Percentiles rank a stretch among this genome's conserved stretches.
These are phyloP conservation scores for Fusarium piperis DNA, from an alignment of 2,329 filamentous ascomycete genomes.

Conservation along the genomic window DNA sequence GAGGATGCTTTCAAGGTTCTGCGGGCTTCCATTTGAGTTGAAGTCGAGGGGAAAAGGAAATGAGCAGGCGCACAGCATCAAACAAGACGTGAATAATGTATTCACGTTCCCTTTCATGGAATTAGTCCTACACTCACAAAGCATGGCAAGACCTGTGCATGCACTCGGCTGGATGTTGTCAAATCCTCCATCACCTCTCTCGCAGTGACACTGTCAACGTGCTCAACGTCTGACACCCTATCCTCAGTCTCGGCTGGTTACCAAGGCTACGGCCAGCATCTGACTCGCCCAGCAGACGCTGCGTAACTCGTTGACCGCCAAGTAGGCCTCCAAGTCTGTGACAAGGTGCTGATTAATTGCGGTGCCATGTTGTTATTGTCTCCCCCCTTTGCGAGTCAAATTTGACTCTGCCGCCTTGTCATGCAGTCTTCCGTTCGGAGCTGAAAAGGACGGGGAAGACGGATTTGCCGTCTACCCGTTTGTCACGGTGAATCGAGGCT, in stretches of 20 bases:
- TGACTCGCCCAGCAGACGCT: constrained; percentile 24
- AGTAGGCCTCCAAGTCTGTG: background rate
- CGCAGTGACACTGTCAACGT: constrained; percentile 21
- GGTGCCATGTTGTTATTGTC: background rate
- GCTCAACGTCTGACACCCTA: constrained; percentile 30
- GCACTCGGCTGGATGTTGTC: background rate
- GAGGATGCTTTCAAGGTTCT: constrained; percentile 59
- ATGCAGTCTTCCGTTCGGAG: constrained; percentile 19
- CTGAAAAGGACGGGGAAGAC: background rate
- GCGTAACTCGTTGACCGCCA: constrained; percentile 28
- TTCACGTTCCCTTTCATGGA: background rate
- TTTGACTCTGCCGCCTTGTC: background rate
- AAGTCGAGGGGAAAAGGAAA: background rate
- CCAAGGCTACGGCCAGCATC: constrained; percentile 14
- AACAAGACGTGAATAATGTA: background rate
- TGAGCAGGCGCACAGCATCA: background rate
- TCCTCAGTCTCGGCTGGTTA: constrained; percentile 32
- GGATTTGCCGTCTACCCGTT: background rate
- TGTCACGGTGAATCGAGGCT: background rate
- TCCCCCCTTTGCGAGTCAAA: background rate
- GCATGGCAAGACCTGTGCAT: background rate
- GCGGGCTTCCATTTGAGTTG: constrained; percentile 51
- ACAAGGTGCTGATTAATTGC: background rate
- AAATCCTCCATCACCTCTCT: background rate
- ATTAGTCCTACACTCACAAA: background rate